Conservation (phyloP, 1,139 yeast genomes). For the Saccharomyces pastorianus region DNA sequence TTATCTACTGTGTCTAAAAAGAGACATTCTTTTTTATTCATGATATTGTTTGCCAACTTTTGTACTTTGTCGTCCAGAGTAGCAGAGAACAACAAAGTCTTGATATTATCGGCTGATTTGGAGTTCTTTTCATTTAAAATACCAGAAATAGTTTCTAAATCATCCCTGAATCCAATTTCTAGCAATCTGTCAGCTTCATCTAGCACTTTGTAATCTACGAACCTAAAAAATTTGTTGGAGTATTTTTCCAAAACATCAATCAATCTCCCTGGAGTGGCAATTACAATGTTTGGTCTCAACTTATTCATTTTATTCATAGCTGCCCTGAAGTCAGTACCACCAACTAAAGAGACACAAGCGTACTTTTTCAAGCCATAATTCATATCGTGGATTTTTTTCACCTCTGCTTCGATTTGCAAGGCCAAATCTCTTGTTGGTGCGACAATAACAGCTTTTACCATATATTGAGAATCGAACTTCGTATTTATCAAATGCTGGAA, state of each 20-base stretch:
- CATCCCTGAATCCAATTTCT: conserved; percentile 68
- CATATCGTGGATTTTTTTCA: conserved; percentile 37
- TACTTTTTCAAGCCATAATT: conserved; percentile 31
- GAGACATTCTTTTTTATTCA: conserved; percentile 50
- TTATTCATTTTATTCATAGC: conserved; percentile 33
- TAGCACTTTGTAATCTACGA: conserved; percentile 57
- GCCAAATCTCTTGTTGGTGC: conserved; percentile 94
- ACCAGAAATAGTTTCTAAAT: conserved; percentile 48
- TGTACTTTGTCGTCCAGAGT: conserved; percentile 68
- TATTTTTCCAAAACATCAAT: conserved; percentile 48
- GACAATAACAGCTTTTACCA: conserved; percentile 56
- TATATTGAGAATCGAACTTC: conserved; percentile 16
- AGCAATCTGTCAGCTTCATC: conserved; percentile 86
- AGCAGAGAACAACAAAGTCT: conserved; percentile 78
- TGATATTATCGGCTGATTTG: conserved; percentile 34
- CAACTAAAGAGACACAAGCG: conserved; percentile 39
- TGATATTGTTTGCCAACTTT: conserved; percentile 54
- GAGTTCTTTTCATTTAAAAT: conserved; percentile 38
- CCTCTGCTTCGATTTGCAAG: conserved; percentile 67
- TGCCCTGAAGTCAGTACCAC: conserved; percentile 40
- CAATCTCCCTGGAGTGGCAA: conserved; percentile 89
- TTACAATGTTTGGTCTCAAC: conserved; percentile 47
- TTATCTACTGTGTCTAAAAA: conserved; percentile 71
- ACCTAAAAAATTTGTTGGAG: conserved; percentile 43
- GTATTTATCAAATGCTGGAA: conserved; percentile 47